phyloP scores from a whole-genome alignment of 2,329 filamentous ascomycete genomes.

The Alternaria sp. region DNA sequence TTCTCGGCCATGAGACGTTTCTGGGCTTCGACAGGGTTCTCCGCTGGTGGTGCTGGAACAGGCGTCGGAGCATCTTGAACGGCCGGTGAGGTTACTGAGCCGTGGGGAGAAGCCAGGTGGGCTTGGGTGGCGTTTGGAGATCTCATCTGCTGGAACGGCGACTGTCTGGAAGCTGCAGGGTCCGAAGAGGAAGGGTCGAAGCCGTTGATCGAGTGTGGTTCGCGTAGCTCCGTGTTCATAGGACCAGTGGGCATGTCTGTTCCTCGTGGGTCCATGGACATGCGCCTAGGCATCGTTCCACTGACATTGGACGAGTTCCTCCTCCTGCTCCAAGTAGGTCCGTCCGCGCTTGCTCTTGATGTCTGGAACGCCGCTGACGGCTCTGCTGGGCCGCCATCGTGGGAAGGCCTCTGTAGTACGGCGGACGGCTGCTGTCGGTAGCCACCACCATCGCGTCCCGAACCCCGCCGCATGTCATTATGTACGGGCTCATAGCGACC shows the following conservation, averaged over 20 bases:
- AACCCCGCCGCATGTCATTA: constrained; percentile 72
- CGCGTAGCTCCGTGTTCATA: constrained; percentile 42
- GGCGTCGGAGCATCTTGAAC: constrained; percentile 37
- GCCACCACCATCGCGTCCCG: constrained; percentile 70
- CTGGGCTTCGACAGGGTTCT: constrained; percentile 71
- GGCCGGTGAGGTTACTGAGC: constrained; percentile 40
- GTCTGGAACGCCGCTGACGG: constrained; percentile 89
- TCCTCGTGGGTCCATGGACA: constrained; percentile 63
- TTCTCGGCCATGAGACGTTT: constrained; percentile 74
- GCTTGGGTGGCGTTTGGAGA: constrained; percentile 46
- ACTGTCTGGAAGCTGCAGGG: constrained; percentile 35
- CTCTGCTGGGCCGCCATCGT: constrained; percentile 74
- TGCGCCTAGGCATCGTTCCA: constrained; percentile 77
- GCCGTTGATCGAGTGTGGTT: constrained; percentile 44
- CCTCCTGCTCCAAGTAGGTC: constrained; percentile 72
- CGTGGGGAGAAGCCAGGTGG: constrained; percentile 50
- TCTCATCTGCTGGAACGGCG: constrained; percentile 34
- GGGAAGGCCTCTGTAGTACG: constrained; percentile 76
- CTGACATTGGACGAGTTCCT: constrained; percentile 92
- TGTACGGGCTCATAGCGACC: constrained; percentile 87
- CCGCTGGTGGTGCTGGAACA: constrained; percentile 58
- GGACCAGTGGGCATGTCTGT: constrained; percentile 45
- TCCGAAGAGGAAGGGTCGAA: constrained; percentile 30
- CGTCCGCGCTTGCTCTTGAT: constrained; percentile 71
- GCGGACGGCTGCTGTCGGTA: constrained; percentile 78